Evolutionary conservation across 257 asterid species (phyloP), one percentile per base, ranked within the genome.

Genomic region (Catharanthus roseus): DNA sequence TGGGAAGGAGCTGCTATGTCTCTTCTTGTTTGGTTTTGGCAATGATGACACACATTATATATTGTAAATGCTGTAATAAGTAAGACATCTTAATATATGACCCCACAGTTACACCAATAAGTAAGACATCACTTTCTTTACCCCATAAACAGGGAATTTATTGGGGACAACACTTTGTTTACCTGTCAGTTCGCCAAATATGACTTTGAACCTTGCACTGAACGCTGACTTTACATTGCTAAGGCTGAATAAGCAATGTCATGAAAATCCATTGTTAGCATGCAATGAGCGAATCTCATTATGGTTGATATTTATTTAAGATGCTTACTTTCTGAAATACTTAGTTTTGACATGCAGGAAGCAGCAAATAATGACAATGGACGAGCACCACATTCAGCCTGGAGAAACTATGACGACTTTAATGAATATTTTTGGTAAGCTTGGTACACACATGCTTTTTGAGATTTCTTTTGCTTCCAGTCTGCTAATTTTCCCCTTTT

Each of bases 381-480:
- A 47, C 83, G 90, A 75, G 99, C 97, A 70, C 90, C 99, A 45
- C 99, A 95, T 87, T 95, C 99, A 39, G 96, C 96, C 26, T 95
- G 97, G 99, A 86, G 99, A 87, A 95, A 95, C 70, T 95, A 95
- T 77, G 99, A 95, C 50, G 99, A 95, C 83, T 95, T 95, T 74
- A 95, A 95, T 75, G 99, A 95, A 80, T 95, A 83, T 80, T 95
- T 93, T 82, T 95, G 99, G 97, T 95, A 85, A 75, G 89, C 71
- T 76, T 29, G 53, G 29, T 39, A 31, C 26, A 24, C 41, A 18
- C 67, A 73, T 58, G 53, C 44, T 44, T 42, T 23, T 12, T 44
- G 58, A 39, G 1, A 51, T 26, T 49, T 49, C 60, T 15, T 18
- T 26, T 21, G 19, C 4, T 64, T 34, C 28, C 34, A 3, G 31